Conservation (phyloP, 768 basidiomycete genomes). For the Guyanaporus albipodus region DNA sequence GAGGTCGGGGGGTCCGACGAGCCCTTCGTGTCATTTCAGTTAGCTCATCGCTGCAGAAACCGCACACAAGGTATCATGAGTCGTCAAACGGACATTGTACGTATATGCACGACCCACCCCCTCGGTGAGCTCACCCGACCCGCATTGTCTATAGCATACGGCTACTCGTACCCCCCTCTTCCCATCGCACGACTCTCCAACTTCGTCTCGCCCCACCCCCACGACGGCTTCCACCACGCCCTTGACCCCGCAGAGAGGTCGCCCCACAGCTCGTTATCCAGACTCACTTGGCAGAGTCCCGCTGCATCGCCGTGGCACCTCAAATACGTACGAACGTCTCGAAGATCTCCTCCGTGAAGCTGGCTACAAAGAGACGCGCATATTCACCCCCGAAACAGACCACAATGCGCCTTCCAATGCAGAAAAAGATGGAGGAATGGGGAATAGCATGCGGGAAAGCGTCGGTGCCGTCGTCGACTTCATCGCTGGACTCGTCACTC, state of each 20-base stretch:
- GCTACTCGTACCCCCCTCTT: constrained; percentile 5
- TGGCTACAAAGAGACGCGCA: constrained; percentile 88
- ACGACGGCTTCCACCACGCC: constrained; percentile 27
- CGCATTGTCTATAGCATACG: constrained; percentile 8
- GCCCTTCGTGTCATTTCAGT: too few relatives aligned
- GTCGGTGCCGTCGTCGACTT: constrained; percentile 61
- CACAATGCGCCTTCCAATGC: constrained; percentile 33
- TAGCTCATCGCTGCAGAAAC: constrained; percentile 17
- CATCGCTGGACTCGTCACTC: constrained; percentile 53
- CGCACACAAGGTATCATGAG: constrained; percentile 9
- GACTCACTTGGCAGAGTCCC: constrained; percentile 63
- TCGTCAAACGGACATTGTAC: constrained; percentile 18
- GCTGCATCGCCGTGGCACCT: constrained; percentile 73
- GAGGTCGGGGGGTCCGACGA: too few relatives aligned
- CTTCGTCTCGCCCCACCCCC: constrained; percentile 7
- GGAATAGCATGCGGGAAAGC: constrained; percentile 40
- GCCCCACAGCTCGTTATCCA: constrained; percentile 49
- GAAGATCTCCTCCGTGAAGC: constrained; percentile 85
- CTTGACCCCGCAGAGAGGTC: constrained; percentile 40
- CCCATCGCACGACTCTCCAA: constrained; percentile 3
- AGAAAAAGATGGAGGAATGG: constrained; percentile 26
- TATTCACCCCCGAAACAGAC: constrained; percentile 83
- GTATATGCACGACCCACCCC: not conserved
- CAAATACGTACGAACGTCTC: constrained; percentile 75
- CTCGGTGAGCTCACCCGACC: constrained; percentile 12